These are phyloP conservation scores for Xylaria curta DNA, from an alignment of 495 filamentous ascomycete species.

Conservation along the genomic window DNA sequence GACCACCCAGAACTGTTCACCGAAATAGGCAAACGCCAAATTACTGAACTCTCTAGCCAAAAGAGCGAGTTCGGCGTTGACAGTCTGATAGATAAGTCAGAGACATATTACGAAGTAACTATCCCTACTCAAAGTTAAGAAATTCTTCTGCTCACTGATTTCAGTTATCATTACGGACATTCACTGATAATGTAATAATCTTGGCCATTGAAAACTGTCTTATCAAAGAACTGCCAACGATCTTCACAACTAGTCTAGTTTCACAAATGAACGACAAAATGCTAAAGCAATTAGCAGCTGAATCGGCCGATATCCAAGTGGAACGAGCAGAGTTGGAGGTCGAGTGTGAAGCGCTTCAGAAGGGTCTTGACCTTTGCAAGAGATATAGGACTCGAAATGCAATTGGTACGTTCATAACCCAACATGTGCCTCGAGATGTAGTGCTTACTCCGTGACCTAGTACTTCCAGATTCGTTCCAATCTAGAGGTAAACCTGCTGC, in stretches of 20 bases:
- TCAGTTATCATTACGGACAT: slow-evolving; percentile 43
- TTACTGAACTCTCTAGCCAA: not conserved
- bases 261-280: slow-evolving; percentile 34
- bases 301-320: slow-evolving; percentile 28
- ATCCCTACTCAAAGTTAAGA: not conserved
- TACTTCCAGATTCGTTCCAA: not conserved
- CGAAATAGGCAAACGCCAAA: not conserved
- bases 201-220: slow-evolving; percentile 42
- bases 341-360: slow-evolving; percentile 33
- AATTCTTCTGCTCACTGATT: not conserved
- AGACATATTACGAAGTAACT: slow-evolving; percentile 45
- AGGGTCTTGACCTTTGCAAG: slow-evolving; percentile 38
- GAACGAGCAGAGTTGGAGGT: slow-evolving; percentile 29
- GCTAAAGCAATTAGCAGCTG: slow-evolving; percentile 31
- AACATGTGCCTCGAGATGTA: not conserved
- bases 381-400: slow-evolving; percentile 21
- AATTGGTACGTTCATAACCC: not conserved
- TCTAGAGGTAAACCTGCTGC: not conserved
- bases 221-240: slow-evolving; percentile 33
- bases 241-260: slow-evolving; percentile 29
- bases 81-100: slow-evolving; percentile 43
- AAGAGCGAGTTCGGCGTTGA: slow-evolving; percentile 40
- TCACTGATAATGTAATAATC: slow-evolving; percentile 45
- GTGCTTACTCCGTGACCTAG: not conserved
- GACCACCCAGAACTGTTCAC: slow-evolving; percentile 29